These are phyloP conservation scores for Spergularia marina DNA, from an alignment of 148 eudicot genomes.

Conservation along the genomic window DNA sequence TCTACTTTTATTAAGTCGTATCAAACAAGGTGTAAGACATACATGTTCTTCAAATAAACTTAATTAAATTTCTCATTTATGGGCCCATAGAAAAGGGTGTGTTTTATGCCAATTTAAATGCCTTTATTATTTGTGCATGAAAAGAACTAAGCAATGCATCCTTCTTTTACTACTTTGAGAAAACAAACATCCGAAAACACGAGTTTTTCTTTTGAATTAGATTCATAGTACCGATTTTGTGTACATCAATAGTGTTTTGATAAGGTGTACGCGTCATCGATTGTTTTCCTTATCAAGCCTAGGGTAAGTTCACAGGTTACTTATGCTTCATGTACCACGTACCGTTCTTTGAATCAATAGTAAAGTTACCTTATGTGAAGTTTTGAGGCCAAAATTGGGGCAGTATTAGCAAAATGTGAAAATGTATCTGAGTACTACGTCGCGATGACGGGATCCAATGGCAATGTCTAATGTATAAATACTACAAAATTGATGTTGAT, in stretches of 20 bases:
- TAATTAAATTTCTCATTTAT: background rate
- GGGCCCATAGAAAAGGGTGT: background rate
- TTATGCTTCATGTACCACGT: background rate
- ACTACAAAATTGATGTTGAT: background rate
- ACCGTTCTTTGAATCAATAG: no score
- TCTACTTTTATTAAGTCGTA: no score
- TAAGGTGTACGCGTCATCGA: background rate
- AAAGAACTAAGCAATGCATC: constrained; percentile 1
- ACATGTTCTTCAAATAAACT: no score
- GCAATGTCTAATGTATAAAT: background rate
- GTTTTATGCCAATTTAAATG: background rate
- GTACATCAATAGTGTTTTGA: background rate
- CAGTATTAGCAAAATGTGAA: no score
- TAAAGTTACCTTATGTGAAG: no score
- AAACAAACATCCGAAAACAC: background rate
- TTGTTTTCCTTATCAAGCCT: background rate
- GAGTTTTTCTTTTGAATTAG: background rate
- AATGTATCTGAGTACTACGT: no score
- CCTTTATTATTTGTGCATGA: background rate
- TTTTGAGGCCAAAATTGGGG: no score
- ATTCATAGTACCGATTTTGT: background rate
- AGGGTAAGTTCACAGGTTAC: constrained; percentile 7
- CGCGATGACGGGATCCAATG: no score
- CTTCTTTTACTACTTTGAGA: constrained; percentile 1
- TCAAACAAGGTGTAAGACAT: no score